Conservation (phyloP, 169 alveolate genomes). For the Plasmodium malariae region DNA sequence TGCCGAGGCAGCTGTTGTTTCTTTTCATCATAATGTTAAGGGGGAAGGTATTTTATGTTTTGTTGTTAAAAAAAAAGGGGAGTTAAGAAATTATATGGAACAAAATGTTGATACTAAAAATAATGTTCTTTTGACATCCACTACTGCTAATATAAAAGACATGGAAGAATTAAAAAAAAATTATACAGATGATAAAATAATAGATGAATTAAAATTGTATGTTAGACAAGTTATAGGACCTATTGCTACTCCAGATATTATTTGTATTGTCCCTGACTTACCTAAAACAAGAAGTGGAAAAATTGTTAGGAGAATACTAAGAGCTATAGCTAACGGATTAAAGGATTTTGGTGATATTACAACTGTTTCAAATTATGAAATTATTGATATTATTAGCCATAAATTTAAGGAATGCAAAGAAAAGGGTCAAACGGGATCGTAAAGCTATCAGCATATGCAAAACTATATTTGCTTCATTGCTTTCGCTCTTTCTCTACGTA, state of each 20-base stretch:
- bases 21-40: slow-evolving; percentile 94
- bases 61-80: slow-evolving; percentile 88
- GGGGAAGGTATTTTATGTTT: slow-evolving; percentile 94
- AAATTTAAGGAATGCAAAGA: slow-evolving; percentile 41
- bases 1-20: slow-evolving; percentile 95
- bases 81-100: slow-evolving; percentile 22
- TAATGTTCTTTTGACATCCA: slow-evolving; percentile 11
- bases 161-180: slow-evolving; percentile 6
- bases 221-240: slow-evolving; percentile 93
- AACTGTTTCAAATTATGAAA: slow-evolving; percentile 90
- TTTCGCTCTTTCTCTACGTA: too few relatives aligned
- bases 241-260: slow-evolving; percentile 94
- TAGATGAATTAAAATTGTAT: slow-evolving; percentile 71
- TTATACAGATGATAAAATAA: slow-evolving; percentile 41
- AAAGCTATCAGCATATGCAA: neutral
- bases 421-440: neutral
- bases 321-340: slow-evolving; percentile 90
- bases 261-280: slow-evolving; percentile 87
- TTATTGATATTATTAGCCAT: slow-evolving; percentile 82
- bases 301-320: slow-evolving; percentile 93
- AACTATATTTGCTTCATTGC: too few relatives aligned
- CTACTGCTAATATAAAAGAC: neutral
- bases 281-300: slow-evolving; percentile 96
- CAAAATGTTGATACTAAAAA: slow-evolving; percentile 23
- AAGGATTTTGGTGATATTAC: slow-evolving; percentile 88